These are phyloP conservation scores for Xylaria hypoxylon DNA, from an alignment of 2,329 filamentous ascomycete genomes.

Conservation along the genomic window DNA sequence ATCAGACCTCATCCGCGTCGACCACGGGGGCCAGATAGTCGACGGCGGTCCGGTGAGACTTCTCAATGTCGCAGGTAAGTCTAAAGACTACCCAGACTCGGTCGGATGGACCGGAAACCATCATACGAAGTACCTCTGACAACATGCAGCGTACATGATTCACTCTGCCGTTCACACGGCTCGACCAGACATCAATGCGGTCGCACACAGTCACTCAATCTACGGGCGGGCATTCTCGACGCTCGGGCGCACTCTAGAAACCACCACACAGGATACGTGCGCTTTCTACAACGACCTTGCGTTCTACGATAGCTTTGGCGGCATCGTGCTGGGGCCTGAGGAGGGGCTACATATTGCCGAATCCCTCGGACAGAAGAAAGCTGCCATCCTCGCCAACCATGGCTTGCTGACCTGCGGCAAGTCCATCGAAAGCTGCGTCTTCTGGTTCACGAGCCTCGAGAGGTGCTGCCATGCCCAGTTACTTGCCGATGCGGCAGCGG, in stretches of 20 bases:
- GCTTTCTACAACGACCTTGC: conserved; percentile 67
- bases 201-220: conserved; percentile 66
- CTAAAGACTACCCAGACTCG: not conserved
- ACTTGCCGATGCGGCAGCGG: conserved; percentile 69
- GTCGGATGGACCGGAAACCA: not conserved
- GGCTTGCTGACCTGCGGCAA: conserved; percentile 64
- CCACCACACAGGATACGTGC: conserved; percentile 72
- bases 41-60: conserved; percentile 65
- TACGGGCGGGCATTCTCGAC: conserved; percentile 69
- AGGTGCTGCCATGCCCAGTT: conserved; percentile 62
- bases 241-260: conserved; percentile 71
- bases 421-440: conserved; percentile 63
- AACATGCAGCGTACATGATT: conserved; percentile 58
- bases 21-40: conserved; percentile 70
- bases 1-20: conserved; percentile 75
- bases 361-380: conserved; percentile 62
- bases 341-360: conserved; percentile 63
- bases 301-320: conserved; percentile 61
- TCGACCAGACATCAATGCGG: conserved; percentile 65
- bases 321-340: conserved; percentile 64
- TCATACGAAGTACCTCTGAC: conserved; percentile 10
- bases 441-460: conserved; percentile 66
- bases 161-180: conserved; percentile 65
- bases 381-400: conserved; percentile 66
- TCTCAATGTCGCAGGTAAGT: conserved; percentile 50